phyloP scores from a whole-genome alignment of 352 stramenopile species.

The Lagenidium sp. region DNA sequence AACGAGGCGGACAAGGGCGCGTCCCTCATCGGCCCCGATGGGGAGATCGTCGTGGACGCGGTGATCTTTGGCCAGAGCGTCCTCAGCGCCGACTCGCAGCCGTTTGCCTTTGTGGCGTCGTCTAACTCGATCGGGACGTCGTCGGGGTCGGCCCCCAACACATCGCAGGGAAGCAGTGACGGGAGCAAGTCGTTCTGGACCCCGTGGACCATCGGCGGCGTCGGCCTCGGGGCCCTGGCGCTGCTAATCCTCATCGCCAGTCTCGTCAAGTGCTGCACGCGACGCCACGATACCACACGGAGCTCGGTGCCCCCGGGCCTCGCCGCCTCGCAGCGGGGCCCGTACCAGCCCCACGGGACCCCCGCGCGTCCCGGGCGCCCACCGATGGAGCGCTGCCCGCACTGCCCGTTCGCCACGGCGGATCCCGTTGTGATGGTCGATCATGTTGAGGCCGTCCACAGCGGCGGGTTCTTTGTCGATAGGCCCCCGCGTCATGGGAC shows the following conservation, averaged over 20 bases:
- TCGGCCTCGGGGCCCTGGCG: constrained; percentile 33
- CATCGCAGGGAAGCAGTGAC: neutral
- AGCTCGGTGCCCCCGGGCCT: constrained; percentile 3
- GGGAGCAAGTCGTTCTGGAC: constrained; percentile 34
- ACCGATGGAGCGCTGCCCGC: constrained; percentile 28
- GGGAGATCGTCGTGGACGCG: constrained; percentile 65
- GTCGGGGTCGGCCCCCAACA: constrained; percentile 12
- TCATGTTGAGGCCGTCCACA: constrained; percentile 49
- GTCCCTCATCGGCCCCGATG: constrained; percentile 18
- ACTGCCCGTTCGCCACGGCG: constrained; percentile 36
- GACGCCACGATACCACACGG: neutral
- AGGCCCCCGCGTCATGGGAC: neutral
- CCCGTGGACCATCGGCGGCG: constrained; percentile 38
- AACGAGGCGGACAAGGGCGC: constrained; percentile 8
- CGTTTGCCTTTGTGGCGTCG: constrained; percentile 73
- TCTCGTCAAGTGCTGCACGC: constrained; percentile 21
- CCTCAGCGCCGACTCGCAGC: constrained; percentile 37
- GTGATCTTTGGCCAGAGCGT: constrained; percentile 61
- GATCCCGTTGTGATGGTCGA: constrained; percentile 55
- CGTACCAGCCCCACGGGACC: constrained; percentile 7
- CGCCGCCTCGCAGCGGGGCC: neutral
- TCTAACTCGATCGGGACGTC: constrained; percentile 63
- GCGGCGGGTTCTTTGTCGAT: constrained; percentile 3
- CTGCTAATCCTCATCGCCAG: constrained; percentile 35
- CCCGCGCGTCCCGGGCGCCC: neutral